Evolutionary conservation across 495 filamentous ascomycete genomes (phyloP), one percentile per base, ranked within the genome.

Genomic region (Penicillium diatomitis): DNA sequence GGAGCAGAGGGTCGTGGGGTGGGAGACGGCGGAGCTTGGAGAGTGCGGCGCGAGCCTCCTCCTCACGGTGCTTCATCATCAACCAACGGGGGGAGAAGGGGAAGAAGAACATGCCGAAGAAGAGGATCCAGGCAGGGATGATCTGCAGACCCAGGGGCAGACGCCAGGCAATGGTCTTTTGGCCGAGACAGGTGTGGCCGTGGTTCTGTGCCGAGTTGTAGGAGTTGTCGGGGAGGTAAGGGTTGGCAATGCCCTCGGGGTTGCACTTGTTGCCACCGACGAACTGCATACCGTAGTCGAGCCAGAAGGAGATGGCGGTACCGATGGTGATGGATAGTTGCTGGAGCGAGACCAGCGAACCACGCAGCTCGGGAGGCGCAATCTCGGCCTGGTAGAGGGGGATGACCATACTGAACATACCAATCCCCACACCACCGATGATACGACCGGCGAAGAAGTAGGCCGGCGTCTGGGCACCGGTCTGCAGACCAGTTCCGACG

Each of bases 301-400:
- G 81, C 68, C 85, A 87, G 68, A 81, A 90, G 61, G 85, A 77
- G 51, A 82, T 77, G 37, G 55, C 47, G 36, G 77, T 82, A 41
- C 75, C 83, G 82, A 86, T 87, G 30, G 84, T 88, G 48, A 90
- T 88, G 7, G 86, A 84, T 78, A 85, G 87, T 63, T 88, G 85
- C 60, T 88, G 85, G 4, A 84, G 68, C 30, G 79, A 81, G 28
- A 88, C 83, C 20, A 90, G 77, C 11, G 84, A 78, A 36, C 86
- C 86, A 53, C 86, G 80, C 51, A 85, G 83, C 59, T 85, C 81
- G 54, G 84, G 83, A 28, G 81, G 84, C 4, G 85, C 82, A 52
- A 90, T 81, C 65, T 90, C 86, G 42, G 84, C 73, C 55, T 84
- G 82, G 63, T 88, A 88, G 11, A 88, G 88, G 77, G 58, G 58